phyloP scores from a whole-genome alignment of 176 grass and related monocot genomes.

The sorghum (Sorghum bicolor) region Sorghum_bicolor_NCBIv3 NC_012872.2:27953501-27954000 shows the following conservation, averaged over 20 bases:
- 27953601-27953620: background rate
- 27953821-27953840: background rate
- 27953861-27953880: background rate
- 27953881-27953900: background rate
- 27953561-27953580: background rate
- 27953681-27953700: background rate
- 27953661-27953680: background rate
- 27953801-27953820: background rate
- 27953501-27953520: background rate
- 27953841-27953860: background rate
- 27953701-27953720: background rate
- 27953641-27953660: background rate
- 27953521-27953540: slow-evolving; percentile 6
- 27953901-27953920: background rate
- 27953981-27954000: background rate
- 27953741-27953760: background rate
- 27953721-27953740: background rate
- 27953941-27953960: background rate
- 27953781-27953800: background rate
- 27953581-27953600: background rate
- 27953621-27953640: background rate
- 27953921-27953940: background rate
- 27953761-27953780: background rate
- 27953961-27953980: background rate
- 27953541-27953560: background rate